Evolutionary conservation across 1,284 basidiomycete genomes (phyloP).

Genomic region (Agaricales sp.): DNA sequence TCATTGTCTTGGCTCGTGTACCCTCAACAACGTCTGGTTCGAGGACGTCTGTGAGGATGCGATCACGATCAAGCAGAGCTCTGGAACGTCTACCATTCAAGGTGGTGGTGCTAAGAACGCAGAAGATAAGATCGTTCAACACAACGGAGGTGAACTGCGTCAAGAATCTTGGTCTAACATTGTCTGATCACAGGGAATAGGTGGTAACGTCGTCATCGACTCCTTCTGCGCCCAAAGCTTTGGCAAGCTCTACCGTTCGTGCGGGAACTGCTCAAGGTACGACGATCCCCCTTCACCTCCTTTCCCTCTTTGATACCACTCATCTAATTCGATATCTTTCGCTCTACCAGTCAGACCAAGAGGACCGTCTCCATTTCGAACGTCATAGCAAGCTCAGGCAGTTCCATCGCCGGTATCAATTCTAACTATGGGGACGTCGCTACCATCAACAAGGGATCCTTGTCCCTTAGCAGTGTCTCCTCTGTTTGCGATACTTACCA

Average conservation of each 20-base stretch:
- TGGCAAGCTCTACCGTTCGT: conserved; percentile 6
- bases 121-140: conserved; percentile 4
- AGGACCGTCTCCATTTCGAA: conserved; percentile 2
- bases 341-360: conserved; percentile 1
- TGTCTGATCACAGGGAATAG: not conserved
- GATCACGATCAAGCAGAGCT: conserved; percentile 2
- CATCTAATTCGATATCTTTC: not conserved
- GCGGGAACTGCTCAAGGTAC: conserved; percentile 4
- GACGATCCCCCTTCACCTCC: not conserved
- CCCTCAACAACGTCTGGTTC: conserved; percentile 5
- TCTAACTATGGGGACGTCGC: conserved; percentile 4
- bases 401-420: conserved; percentile 1
- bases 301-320: not conserved
- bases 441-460: not conserved
- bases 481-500: conserved; percentile 2
- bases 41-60: conserved; percentile 7
- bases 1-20: conserved; percentile 4
- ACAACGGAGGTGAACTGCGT: conserved; percentile 4
- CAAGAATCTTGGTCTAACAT: not conserved
- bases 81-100: not conserved
- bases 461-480: not conserved
- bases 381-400: not conserved
- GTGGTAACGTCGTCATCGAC: conserved; percentile 3
- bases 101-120: conserved; percentile 4
- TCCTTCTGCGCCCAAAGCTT: conserved; percentile 1